Base-by-base conservation (phyloP, 2,329 filamentous ascomycete genomes). In the Exophiala spinifera region DNA sequence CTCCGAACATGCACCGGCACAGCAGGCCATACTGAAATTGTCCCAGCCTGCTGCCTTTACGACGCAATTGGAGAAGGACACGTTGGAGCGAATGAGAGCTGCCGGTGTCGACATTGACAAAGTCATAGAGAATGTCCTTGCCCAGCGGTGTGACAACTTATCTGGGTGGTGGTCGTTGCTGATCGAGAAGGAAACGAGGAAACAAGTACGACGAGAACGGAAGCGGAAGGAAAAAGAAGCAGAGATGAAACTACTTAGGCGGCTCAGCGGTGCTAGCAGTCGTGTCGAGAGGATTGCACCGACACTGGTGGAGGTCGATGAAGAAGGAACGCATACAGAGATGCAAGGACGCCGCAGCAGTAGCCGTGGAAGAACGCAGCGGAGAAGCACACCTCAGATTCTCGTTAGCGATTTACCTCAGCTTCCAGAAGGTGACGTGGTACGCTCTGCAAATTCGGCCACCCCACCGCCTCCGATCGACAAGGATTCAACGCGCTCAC, bases 161-260 rank as follows among this genome's bases (percentile, higher is more conserved):
- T 89, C 91, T 47, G 94, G 94, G 4, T 99, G 94, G 94, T 99
- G 94, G 94, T 88, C 89, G 2, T 73, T 99, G 23, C 74, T 99
- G 36, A 84, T 97, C 8, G 94, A 97, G 67, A 99, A 97, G 69
- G 94, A 99, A 67, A 84, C 91, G 68, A 84, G 91, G 7, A 99
- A 99, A 70, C 86, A 91, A 61, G 80, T 76, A 58, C 80, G 91
- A 57, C 79, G 86, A 59, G 91, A 96, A 65, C 82, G 84, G 49
- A 96, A 92, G 67, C 83, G 92, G 7, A 90, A 82, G 66, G 91
- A 97, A 68, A 85, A 84, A 63, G 91, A 99, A 65, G 79, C 81
- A 1, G 90, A 97, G 65, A 84, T 84, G 53, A 87, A 90, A 68
- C 89, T 84, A 57, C 78, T 94, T 25, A 81, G 91, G 49, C 84